Evolutionary conservation across 176 grass and related monocot genomes (phyloP), one percentile per base, ranked within the genome.

Genomic region (Phragmites australis): DNA sequence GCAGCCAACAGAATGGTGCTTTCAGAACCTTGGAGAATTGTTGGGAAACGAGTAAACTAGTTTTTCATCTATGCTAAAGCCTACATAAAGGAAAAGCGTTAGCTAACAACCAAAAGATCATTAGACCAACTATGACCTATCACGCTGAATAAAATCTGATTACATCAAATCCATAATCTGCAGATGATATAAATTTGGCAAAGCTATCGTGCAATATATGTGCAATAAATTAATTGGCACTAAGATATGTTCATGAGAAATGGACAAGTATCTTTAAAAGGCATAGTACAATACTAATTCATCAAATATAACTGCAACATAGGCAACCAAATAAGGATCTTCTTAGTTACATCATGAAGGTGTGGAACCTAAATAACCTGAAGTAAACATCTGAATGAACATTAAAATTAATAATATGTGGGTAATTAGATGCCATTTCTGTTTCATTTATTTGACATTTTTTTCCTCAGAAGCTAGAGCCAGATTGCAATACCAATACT

Each of bases 1-100:
- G 87, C 80, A 82, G 90, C 93, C 93, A 87, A 97, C 88, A 66
- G 93, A 97, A 80, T 97, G 65, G 90, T 91, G 78, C 80, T 88
- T 88, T 97, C 93, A 78, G 88, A 90, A 50, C 88, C 77, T 93
- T 90, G 93, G 71, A 97, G 85, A 72, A 93, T 89, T 55, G 90
- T 93, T 60, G 93, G 93, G 50, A 93, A 97, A 82, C 88, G 88
- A 83, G 80, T 87, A 82, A 90, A 93, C 93, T 85, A 89, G 25
- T 84, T 76, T 86, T 84, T 97, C 93, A 93, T 97, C 67, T 97
- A 79, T 68, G 85, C 65, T 81, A 97, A 81, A 66, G 88, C 93
- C 93, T 97, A 60, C 50, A 84, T 43, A 75, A 31, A 29, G 80
- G 26, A 44, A 72, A 85, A 68, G 37, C 11, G 17, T 26, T 60